These are phyloP conservation scores for Penicillium lagena DNA, from an alignment of 495 filamentous ascomycete genomes.

Conservation along the genomic window DNA sequence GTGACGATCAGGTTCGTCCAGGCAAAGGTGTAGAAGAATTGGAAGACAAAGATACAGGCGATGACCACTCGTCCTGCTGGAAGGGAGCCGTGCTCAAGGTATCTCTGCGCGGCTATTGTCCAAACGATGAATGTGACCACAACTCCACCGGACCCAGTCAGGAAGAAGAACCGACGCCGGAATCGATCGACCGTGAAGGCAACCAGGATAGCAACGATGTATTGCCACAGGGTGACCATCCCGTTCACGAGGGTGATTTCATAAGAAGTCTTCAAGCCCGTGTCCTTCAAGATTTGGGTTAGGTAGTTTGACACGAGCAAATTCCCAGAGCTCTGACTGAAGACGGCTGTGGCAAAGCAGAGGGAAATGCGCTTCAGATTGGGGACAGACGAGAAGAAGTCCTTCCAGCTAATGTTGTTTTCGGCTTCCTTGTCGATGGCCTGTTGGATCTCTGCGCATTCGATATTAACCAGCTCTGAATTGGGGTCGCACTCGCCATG, in stretches of 20 bases:
- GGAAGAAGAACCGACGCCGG: slow-evolving; percentile 51
- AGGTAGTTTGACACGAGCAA: slow-evolving; percentile 59
- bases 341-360: slow-evolving; percentile 53
- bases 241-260: slow-evolving; percentile 32
- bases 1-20: slow-evolving; percentile 57
- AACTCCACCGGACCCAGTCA: slow-evolving; percentile 51
- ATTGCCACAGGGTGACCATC: slow-evolving; percentile 22
- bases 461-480: slow-evolving; percentile 12
- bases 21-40: slow-evolving; percentile 48
- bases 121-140: slow-evolving; percentile 49
- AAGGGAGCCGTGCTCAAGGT: slow-evolving; percentile 38
- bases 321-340: slow-evolving; percentile 62
- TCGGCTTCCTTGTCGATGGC: slow-evolving; percentile 20
- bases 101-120: slow-evolving; percentile 48
- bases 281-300: slow-evolving; percentile 45
- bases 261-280: slow-evolving; percentile 43
- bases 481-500: slow-evolving; percentile 19
- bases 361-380: slow-evolving; percentile 60
- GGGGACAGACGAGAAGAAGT: slow-evolving; percentile 59
- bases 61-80: slow-evolving; percentile 46
- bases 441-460: slow-evolving; percentile 22
- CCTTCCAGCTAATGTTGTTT: slow-evolving; percentile 30
- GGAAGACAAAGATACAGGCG: slow-evolving; percentile 54
- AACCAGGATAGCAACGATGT: slow-evolving; percentile 47
- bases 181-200: slow-evolving; percentile 49